Evolutionary conservation across 805 yeast species (phyloP), one percentile per base, ranked within the genome.

Genomic region (Torulaspora delbrueckii): DNA sequence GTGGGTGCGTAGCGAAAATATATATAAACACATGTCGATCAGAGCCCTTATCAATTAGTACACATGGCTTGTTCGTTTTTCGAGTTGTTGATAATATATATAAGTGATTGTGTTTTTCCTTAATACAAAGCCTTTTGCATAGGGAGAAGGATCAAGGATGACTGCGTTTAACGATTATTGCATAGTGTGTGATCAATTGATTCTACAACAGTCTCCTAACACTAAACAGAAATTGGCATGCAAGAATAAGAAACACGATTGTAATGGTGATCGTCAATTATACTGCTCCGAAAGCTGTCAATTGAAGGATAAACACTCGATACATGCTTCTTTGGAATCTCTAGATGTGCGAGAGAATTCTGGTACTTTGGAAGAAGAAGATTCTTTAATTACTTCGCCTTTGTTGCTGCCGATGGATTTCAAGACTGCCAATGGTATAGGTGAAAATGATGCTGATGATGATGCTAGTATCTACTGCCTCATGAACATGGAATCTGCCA

Each of bases 141-240:
- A 19, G 22, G 6, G 6, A 19, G 22, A 3, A 16, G 22, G 4
- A 19, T 19, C 22, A 19, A 28, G 12, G 34, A 49, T 49, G 53
- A 50, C 67, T 40, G 73, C 79, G 52, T 63, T 69, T 51, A 75
- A 73, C 57, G 82, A 78, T 59, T 78, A 66, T 63, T 78, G 84
- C 67, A 69, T 76, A 39, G 80, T 75, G 46, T 78, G 84, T 63
- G 82, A 78, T 40, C 57, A 58, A 38, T 42, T 62, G 47, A 60
- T 62, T 37, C 53, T 48, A 10, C 46, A 45, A 19, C 42, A 43
- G 25, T 37, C 48, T n/a, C 47, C 45, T 16, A 38, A 40, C 16
- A 37, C 42, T 16, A 41, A 42, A 26, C 39, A 37, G 25, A 28
- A 25, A 12, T 22, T 35, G 10, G 38, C 38, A 3, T 32, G 46